phyloP scores from a whole-genome alignment of 2,329 filamentous ascomycete genomes.

The Xylariaceae sp. region DNA sequence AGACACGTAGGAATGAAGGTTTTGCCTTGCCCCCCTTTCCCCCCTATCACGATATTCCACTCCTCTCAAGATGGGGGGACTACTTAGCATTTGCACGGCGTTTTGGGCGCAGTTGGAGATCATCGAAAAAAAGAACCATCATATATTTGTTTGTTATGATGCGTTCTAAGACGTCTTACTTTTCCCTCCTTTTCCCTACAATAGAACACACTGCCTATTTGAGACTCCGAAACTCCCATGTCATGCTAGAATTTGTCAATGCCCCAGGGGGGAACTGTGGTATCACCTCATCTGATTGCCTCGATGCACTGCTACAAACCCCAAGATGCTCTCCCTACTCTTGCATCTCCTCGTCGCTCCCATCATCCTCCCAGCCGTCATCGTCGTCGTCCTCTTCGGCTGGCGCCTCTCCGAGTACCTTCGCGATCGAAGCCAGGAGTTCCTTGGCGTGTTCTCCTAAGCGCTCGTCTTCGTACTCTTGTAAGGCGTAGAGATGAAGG shows the following conservation, averaged over 20 bases:
- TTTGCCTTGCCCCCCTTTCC: neutral
- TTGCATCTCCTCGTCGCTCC: constrained; percentile 56
- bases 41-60: constrained; percentile 1
- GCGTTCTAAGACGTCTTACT: constrained; percentile 13
- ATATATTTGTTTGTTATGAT: constrained; percentile 6
- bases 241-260: constrained; percentile 23
- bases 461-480: constrained; percentile 82
- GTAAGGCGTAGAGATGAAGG: constrained; percentile 67
- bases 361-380: constrained; percentile 43
- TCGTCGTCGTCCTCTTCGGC: constrained; percentile 53
- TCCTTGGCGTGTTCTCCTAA: constrained; percentile 71
- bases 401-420: constrained; percentile 57
- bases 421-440: constrained; percentile 58
- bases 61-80: neutral
- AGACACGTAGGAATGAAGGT: neutral
- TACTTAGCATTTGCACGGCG: constrained; percentile 25
- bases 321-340: constrained; percentile 23
- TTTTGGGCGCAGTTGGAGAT: constrained; percentile 21
- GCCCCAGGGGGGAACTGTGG: constrained; percentile 20
- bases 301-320: neutral
- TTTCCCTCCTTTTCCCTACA: constrained; percentile 4
- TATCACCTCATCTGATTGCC: constrained; percentile 18
- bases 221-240: constrained; percentile 25
- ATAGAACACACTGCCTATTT: constrained; percentile 20
- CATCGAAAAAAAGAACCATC: constrained; percentile 9